These are phyloP conservation scores for Suhomyces yuchorum DNA, from an alignment of 1,139 yeast species.

Conservation along the genomic window DNA sequence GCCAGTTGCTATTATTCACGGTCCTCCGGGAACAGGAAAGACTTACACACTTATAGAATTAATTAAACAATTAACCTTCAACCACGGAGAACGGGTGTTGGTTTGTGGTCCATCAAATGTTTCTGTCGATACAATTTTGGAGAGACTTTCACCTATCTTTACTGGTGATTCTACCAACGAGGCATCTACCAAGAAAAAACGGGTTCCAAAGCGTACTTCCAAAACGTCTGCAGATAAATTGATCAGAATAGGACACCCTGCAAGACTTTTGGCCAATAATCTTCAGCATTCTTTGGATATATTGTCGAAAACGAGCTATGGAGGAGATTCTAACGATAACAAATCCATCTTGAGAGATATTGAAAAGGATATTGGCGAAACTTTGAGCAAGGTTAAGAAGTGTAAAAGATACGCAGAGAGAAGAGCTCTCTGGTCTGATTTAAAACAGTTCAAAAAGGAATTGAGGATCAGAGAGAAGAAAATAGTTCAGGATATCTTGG, in stretches of 20 bases:
- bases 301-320: conserved; percentile 51
- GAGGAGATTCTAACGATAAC: conserved; percentile 45
- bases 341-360: conserved; percentile 70
- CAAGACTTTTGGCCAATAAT: conserved; percentile 67
- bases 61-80: conserved; percentile 67
- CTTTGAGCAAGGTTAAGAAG: conserved; percentile 62
- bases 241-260: conserved; percentile 91
- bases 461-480: conserved; percentile 65
- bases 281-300: conserved; percentile 77
- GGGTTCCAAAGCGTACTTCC: conserved; percentile 14
- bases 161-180: conserved; percentile 13
- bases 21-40: conserved; percentile 57
- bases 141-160: conserved; percentile 58
- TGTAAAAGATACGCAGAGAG: conserved; percentile 66
- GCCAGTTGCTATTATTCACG: conserved; percentile 49
- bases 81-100: conserved; percentile 63
- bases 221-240: conserved; percentile 52
- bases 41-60: conserved; percentile 88
- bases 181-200: conserved; percentile 18
- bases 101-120: conserved; percentile 96
- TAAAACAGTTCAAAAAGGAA: conserved; percentile 71
- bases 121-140: conserved; percentile 91
- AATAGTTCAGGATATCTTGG: conserved; percentile 59
- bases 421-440: conserved; percentile 65
- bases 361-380: conserved; percentile 65